Conservation (phyloP, 768 basidiomycete genomes). For the Pleurotus salmoneostramineus region DNA sequence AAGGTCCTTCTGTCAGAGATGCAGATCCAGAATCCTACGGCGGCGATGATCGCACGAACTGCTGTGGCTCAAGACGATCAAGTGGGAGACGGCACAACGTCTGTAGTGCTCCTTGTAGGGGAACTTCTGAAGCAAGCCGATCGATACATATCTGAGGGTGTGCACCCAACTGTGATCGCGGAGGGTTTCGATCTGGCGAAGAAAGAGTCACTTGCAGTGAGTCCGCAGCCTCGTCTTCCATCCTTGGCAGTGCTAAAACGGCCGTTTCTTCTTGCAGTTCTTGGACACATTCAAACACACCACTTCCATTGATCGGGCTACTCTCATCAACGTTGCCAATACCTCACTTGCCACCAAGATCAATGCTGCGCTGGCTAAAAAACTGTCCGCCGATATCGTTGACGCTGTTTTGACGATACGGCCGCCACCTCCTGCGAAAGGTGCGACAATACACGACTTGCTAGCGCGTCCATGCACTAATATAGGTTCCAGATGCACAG, state of each 20-base stretch:
- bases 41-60: slow-evolving; percentile 97
- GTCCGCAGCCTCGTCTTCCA: slow-evolving; percentile 20
- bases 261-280: slow-evolving; percentile 51
- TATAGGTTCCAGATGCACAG: slow-evolving; percentile 38
- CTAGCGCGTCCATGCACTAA: neutral
- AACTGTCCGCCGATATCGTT: slow-evolving; percentile 89
- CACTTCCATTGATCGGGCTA: slow-evolving; percentile 79
- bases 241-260: slow-evolving; percentile 1
- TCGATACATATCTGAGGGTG: slow-evolving; percentile 96
- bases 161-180: slow-evolving; percentile 93
- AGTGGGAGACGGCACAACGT: slow-evolving; percentile 98
- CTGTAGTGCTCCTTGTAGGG: slow-evolving; percentile 92
- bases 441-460: slow-evolving; percentile 28
- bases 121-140: slow-evolving; percentile 97
- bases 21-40: slow-evolving; percentile 99
- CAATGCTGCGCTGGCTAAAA: slow-evolving; percentile 73
- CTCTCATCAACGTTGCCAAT: slow-evolving; percentile 88
- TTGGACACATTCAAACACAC: slow-evolving; percentile 86
- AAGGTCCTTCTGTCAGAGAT: slow-evolving; percentile 98
- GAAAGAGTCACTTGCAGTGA: slow-evolving; percentile 85
- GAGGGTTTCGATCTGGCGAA: slow-evolving; percentile 97
- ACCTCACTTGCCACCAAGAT: slow-evolving; percentile 97
- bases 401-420: slow-evolving; percentile 92
- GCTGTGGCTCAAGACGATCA: slow-evolving; percentile 99
- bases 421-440: slow-evolving; percentile 58